Conservation (phyloP, 139 green algal genomes). For the Eudorina sp. region DNA sequence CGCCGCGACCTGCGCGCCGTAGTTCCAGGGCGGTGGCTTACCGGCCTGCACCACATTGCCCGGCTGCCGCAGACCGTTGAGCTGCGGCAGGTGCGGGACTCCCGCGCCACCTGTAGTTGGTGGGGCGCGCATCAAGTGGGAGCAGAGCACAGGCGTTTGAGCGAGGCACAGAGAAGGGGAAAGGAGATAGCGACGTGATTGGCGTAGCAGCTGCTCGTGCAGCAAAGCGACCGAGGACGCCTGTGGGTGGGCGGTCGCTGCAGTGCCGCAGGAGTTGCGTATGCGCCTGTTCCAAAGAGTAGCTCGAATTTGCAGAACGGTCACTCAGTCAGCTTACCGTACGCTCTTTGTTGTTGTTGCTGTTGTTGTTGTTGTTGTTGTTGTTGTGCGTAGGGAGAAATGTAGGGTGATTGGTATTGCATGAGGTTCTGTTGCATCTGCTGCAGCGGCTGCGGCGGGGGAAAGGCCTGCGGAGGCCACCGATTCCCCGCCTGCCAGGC, state of each 20-base stretch:
- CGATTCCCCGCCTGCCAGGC: slow-evolving; percentile 21
- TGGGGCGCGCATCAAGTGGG: background rate
- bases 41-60: background rate
- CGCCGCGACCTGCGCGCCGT: background rate
- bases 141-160: background rate
- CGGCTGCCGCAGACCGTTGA: background rate
- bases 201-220: background rate
- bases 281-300: background rate
- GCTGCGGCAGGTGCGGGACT: slow-evolving; percentile 33
- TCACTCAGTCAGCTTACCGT: background rate
- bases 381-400: slow-evolving; percentile 21
- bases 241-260: background rate
- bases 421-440: background rate
- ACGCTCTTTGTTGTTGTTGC: background rate
- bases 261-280: no score
- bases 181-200: background rate
- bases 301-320: background rate
- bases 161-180: background rate
- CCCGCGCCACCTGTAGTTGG: background rate
- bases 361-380: no score
- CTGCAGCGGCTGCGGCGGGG: slow-evolving; percentile 3
- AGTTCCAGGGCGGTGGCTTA: slow-evolving; percentile 46
- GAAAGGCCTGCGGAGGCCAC: slow-evolving; percentile 19
- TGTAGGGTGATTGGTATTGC: slow-evolving; percentile 30
- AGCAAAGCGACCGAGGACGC: background rate